Conservation (phyloP, 345 rosid species). For the Excoecaria cochinchinensis region DNA sequence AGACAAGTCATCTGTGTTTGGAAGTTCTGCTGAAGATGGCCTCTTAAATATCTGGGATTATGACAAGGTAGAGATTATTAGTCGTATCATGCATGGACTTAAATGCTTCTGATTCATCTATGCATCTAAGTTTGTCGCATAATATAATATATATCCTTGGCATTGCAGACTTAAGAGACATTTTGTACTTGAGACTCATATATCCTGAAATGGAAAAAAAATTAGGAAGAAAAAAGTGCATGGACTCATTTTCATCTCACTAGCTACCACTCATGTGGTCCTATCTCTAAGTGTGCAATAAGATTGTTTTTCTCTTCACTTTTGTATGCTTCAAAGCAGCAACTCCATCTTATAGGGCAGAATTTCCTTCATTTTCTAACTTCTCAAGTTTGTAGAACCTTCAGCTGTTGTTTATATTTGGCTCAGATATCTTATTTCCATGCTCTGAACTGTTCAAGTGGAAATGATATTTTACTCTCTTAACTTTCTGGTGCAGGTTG, state of each 20-base stretch:
- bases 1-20: constrained; percentile 83
- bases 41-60: constrained; percentile 91
- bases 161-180: not conserved
- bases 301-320: not conserved
- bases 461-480: not conserved
- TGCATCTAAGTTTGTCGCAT: not conserved
- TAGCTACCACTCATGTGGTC: not conserved
- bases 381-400: constrained; percentile 1
- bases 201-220: not conserved
- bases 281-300: no score
- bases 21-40: constrained; percentile 97
- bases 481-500: constrained; percentile 21
- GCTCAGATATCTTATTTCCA: not conserved
- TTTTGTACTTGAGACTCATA: not conserved
- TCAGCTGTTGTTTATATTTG: not conserved
- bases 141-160: constrained; percentile 1
- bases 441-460: not conserved
- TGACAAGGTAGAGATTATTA: constrained; percentile 55
- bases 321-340: not conserved
- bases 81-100: not conserved
- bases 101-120: no score
- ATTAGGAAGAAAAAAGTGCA: not conserved
- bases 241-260: not conserved
- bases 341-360: not conserved
- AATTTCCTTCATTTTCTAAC: not conserved